phyloP scores from a whole-genome alignment of 2,329 filamentous ascomycete genomes.

The Phyllosticta citrichinensis region DNA sequence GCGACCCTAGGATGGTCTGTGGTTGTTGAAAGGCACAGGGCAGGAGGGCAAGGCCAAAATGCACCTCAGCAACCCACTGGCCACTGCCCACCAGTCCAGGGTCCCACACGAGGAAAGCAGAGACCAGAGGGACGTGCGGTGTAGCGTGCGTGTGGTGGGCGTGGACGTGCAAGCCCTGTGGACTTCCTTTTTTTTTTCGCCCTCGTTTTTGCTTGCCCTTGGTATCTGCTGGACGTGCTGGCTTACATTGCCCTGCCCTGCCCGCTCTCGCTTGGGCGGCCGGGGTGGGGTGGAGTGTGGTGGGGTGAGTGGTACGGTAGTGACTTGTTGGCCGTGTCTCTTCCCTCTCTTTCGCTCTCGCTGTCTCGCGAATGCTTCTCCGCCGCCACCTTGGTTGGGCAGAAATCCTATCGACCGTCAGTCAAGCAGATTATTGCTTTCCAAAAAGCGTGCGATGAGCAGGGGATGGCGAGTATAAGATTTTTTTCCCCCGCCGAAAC shows the following conservation, averaged over 20 bases:
- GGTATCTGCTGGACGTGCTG: not conserved
- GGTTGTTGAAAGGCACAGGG: not conserved
- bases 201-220: not conserved
- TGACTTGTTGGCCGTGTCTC: not conserved
- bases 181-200: not conserved
- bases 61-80: too few relatives aligned
- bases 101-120: not conserved
- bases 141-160: too few relatives aligned
- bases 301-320: not conserved
- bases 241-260: not conserved
- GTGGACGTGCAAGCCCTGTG: not conserved
- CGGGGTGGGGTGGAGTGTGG: not conserved
- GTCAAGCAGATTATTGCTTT: slow-evolving; percentile 1
- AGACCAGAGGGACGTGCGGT: too few relatives aligned
- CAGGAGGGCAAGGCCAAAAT: not conserved
- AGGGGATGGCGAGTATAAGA: not conserved
- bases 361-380: not conserved
- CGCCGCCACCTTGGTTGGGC: not conserved
- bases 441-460: slow-evolving; percentile 2
- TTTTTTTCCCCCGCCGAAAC: not conserved
- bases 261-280: not conserved
- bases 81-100: not conserved
- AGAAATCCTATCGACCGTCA: not conserved
- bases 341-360: not conserved
- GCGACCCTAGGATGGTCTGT: not conserved